Percentiles rank a stretch among this genome's conserved stretches.
Evolutionary conservation across 495 filamentous ascomycete species (phyloP).

Genomic region (Aspergillus biplanus): DNA sequence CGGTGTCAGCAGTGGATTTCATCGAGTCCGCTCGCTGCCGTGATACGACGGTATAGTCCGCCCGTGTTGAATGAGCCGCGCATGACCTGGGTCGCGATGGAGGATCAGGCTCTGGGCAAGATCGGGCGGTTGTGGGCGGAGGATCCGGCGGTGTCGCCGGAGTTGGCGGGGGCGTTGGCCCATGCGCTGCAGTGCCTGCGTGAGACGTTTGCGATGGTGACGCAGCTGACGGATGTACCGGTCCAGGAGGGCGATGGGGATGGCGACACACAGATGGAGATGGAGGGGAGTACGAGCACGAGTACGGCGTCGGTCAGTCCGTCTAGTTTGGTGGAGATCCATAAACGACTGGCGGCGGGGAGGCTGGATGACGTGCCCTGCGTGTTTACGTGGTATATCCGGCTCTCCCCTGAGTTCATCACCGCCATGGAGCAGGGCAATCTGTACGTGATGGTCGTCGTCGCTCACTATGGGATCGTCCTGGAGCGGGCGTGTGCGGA

Average conservation of each 20-base stretch:
- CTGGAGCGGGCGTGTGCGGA: conserved; percentile 5
- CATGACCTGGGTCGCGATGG: not conserved
- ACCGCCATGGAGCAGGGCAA: conserved; percentile 2
- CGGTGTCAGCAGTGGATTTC: conserved; percentile 16
- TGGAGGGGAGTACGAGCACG: too few species aligned
- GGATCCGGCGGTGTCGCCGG: not conserved
- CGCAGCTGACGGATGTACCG: conserved; percentile 6
- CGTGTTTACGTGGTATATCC: conserved; percentile 16
- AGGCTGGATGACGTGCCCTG: conserved; percentile 5
- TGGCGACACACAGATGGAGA: not conserved
- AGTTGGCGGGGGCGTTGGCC: not conserved
- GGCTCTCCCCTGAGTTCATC: conserved; percentile 3
- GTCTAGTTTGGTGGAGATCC: conserved; percentile 2
- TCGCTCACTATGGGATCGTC: conserved; percentile 12
- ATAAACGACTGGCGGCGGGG: not conserved
- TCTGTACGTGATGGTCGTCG: conserved; percentile 10
- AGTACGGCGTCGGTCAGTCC: not conserved
- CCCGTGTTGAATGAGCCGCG: not conserved
- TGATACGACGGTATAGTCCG: conserved; percentile 3
- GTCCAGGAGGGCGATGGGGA: too few species aligned
- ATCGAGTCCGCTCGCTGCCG: not conserved
- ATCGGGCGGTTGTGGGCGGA: conserved; percentile 3
- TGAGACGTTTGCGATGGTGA: conserved; percentile 15
- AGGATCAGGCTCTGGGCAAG: conserved; percentile 3
- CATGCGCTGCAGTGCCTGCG: conserved; percentile 1